A percentile compares a stretch with the other conserved stretches of the same genome.
These are phyloP conservation scores for Hymenoscyphus linearis DNA, from an alignment of 2,329 filamentous ascomycete species.

Conservation along the genomic window DNA sequence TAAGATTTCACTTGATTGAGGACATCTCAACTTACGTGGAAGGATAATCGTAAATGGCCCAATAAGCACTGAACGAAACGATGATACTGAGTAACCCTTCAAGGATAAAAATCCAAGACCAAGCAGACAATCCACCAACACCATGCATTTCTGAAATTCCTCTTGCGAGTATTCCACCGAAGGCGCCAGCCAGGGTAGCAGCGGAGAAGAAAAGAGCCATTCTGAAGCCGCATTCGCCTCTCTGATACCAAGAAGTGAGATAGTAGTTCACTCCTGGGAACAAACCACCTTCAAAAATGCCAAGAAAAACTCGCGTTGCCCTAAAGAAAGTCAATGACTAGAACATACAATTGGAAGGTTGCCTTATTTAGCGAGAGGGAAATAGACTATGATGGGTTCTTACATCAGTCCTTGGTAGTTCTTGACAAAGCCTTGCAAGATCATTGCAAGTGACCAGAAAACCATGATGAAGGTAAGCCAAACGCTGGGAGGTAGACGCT, in stretches of 20 bases:
- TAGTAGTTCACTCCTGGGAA: conserved; percentile 58
- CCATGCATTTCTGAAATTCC: conserved; percentile 42
- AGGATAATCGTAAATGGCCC: conserved; percentile 16
- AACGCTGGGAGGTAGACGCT: conserved; percentile 41
- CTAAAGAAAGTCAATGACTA: no score
- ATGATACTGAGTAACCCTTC: conserved; percentile 43
- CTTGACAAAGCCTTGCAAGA: conserved; percentile 61
- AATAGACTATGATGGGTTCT: no score
- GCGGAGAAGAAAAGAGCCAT: conserved; percentile 57
- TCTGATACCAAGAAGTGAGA: conserved; percentile 52
- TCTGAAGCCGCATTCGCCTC: conserved; percentile 53
- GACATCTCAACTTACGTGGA: conserved; percentile 10
- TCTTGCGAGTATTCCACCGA: conserved; percentile 50
- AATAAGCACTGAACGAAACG: conserved; percentile 29
- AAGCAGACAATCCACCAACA: conserved; percentile 37
- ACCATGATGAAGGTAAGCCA: conserved; percentile 62
- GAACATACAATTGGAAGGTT: no score
- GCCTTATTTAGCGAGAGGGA: no score
- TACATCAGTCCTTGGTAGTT: conserved; percentile 45
- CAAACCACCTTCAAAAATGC: conserved; percentile 48
- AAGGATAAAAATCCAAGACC: conserved; percentile 47
- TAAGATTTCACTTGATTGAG: background rate
- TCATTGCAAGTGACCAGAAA: conserved; percentile 63
- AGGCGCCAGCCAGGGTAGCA: conserved; percentile 45
- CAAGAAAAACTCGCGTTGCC: conserved; percentile 46